Conservation (phyloP, 768 basidiomycete genomes). For the Heimioporus sp. region DNA sequence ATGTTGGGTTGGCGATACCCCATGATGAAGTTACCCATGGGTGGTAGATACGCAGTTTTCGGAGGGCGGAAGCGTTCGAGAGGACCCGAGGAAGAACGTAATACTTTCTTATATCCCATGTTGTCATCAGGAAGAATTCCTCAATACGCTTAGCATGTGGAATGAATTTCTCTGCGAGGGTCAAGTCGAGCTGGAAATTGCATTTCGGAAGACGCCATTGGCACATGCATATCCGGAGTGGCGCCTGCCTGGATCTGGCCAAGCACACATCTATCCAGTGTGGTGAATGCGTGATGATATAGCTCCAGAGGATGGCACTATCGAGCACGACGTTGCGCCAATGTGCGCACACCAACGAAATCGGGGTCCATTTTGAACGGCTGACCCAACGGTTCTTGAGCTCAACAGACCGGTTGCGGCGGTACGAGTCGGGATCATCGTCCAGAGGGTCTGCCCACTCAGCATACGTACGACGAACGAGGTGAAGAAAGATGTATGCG, state of each 20-base stretch:
- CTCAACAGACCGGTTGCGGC: no score
- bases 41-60: no score
- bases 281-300: constrained; percentile 27
- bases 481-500: constrained; percentile 11
- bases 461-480: not conserved
- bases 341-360: constrained; percentile 17
- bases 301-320: constrained; percentile 40
- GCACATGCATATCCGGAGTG: constrained; percentile 7
- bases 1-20: no score
- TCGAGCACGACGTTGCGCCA: constrained; percentile 43
- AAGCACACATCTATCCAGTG: constrained; percentile 41
- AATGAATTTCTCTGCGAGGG: not conserved
- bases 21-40: no score
- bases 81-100: no score
- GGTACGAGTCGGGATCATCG: no score
- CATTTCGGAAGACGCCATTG: not conserved
- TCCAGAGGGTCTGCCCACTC: no score
- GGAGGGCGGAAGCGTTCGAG: no score
- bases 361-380: not conserved
- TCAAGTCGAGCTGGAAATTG: no score
- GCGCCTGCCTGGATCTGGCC: constrained; percentile 40
- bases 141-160: not conserved
- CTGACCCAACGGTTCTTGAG: no score
- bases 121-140: no score
- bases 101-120: no score